Evolutionary conservation across 768 basidiomycete species (phyloP), one percentile per base, ranked within the genome.

Genomic region (Paxillus rubicundulus): DNA sequence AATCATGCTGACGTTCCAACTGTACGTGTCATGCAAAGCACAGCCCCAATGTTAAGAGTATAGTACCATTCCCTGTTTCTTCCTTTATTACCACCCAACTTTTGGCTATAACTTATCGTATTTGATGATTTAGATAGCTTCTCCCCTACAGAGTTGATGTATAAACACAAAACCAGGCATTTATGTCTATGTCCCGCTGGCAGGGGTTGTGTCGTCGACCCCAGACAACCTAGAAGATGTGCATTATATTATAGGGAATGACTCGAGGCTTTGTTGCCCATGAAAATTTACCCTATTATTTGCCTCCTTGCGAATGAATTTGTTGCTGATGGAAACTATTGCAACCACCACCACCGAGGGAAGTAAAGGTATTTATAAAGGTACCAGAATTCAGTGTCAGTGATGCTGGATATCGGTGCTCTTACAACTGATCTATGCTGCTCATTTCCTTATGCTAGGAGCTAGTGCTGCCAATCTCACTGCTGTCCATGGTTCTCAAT

Each of bases 271-370:
- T 33, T 12, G 13, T 14, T 14, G 24, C 9, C 9, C 13, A 41
- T 20, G 37, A 49, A 59, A 49, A 30, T 85, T 1, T 89, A 94
- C 39, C 92, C 88, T 36, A 90, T 95, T 68, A 95, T 93, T 61
- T 72, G 88, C 16, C 72, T 94, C 8, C 71, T 96, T 16, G 88
- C 86, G 54, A 81, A 83, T 66, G 84, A 83, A 63, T 59, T 73
- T 34, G 61, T 9, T 39, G 44, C 38, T 1, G 76, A 69, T 2
- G 82, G 81, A 0, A 86, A 58, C n/a, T 5, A 83, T 68, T 1
- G 77, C 77, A 16, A 76, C 73, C 3, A 67, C 73, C 83, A 28
- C 27, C 27, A 28, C 27, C 27, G 27, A 28, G 27, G 4, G 8
- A 16, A 37, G n/a, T n/a, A n/a, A n/a, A n/a, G n/a, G n/a, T n/a